Conservation (phyloP, 2,329 filamentous ascomycete species). For the Epichloe brachyelytri region DNA sequence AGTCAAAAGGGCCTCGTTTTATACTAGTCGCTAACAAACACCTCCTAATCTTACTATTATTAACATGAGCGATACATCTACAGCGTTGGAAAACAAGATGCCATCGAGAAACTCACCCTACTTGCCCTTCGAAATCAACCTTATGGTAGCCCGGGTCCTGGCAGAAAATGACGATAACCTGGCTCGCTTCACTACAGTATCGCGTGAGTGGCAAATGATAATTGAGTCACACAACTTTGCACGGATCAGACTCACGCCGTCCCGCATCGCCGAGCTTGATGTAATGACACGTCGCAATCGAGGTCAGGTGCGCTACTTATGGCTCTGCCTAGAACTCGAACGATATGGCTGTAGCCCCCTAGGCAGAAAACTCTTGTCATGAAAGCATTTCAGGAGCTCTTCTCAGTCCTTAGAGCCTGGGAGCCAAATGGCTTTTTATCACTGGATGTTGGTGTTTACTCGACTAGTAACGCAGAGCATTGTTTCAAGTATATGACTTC, state of each 20-base stretch:
- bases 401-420: conserved; percentile 19
- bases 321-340: conserved; percentile 18
- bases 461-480: conserved; percentile 22
- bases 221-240: conserved; percentile 18
- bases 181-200: conserved; percentile 16
- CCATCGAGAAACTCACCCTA: background rate
- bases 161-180: conserved; percentile 12
- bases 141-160: conserved; percentile 4
- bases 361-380: conserved; percentile 14
- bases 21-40: too few relatives aligned
- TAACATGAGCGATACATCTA: background rate
- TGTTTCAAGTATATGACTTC: conserved; percentile 22
- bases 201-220: conserved; percentile 17
- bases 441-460: conserved; percentile 26
- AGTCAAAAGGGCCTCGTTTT: too few relatives aligned
- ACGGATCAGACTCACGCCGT: conserved; percentile 17
- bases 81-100: background rate
- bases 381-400: conserved; percentile 17
- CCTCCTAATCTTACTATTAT: background rate
- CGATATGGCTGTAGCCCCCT: conserved; percentile 13
- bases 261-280: conserved; percentile 15
- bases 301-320: conserved; percentile 14
- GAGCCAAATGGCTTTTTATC: conserved; percentile 18
- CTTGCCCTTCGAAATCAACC: background rate
- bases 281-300: conserved; percentile 14